A percentile compares a stretch with the other conserved stretches of the same genome.
Conservation (phyloP, 2,329 filamentous ascomycete species). For the Dothidotthia symphoricarpi region DNA sequence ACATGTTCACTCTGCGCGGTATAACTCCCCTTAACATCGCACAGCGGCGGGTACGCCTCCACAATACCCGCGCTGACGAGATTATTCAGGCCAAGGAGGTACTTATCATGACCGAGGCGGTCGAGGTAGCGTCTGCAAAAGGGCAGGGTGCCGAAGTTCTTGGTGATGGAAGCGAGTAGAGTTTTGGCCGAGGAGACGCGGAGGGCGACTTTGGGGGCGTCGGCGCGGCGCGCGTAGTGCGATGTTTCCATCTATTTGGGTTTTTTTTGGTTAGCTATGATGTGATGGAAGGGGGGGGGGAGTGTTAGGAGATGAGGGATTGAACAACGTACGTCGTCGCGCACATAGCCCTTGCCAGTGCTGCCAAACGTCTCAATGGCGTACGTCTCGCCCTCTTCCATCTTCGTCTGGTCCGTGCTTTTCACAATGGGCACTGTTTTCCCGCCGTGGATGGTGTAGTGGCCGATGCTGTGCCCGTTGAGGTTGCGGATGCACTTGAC, state of each 20-base stretch:
- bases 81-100: constrained; percentile 84
- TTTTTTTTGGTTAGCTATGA: constrained; percentile 8
- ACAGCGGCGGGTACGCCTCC: constrained; percentile 83
- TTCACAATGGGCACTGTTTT: constrained; percentile 96
- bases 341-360: constrained; percentile 83
- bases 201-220: constrained; percentile 73
- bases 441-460: constrained; percentile 84
- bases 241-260: constrained; percentile 67
- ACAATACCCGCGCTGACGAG: constrained; percentile 80
- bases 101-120: constrained; percentile 91
- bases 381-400: constrained; percentile 96
- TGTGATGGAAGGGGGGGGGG: neutral
- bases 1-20: constrained; percentile 95
- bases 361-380: constrained; percentile 96
- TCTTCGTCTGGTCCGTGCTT: constrained; percentile 82
- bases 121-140: constrained; percentile 91
- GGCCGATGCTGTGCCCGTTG: constrained; percentile 86
- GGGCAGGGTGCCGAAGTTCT: constrained; percentile 91
- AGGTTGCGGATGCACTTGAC: constrained; percentile 85
- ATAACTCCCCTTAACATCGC: constrained; percentile 91
- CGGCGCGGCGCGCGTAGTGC: constrained; percentile 75
- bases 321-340: constrained; percentile 65
- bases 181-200: constrained; percentile 80
- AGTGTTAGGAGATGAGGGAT: neutral
- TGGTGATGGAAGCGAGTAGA: constrained; percentile 84